These are phyloP conservation scores for Tolypocladium paradoxum DNA, from an alignment of 2,329 filamentous ascomycete species.

Conservation along the genomic window DNA sequence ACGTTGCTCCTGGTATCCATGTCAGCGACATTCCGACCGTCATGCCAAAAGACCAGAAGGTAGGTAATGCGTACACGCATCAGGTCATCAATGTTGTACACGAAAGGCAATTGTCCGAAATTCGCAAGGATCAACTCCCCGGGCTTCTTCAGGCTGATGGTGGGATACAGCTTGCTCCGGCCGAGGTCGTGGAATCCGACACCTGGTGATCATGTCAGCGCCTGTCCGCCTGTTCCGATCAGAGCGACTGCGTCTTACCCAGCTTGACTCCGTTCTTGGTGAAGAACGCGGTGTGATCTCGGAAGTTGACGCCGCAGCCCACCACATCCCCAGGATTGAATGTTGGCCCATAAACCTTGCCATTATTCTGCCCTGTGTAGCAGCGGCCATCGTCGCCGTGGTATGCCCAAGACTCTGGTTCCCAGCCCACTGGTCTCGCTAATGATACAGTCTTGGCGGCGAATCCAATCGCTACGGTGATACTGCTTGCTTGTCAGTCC, in stretches of 20 bases:
- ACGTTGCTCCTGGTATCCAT: slow-evolving; percentile 43
- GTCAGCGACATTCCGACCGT: slow-evolving; percentile 6
- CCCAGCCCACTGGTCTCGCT: slow-evolving; percentile 53
- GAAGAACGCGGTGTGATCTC: slow-evolving; percentile 54
- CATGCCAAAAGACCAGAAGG: neutral
- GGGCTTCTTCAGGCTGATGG: slow-evolving; percentile 53
- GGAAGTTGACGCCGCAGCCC: slow-evolving; percentile 57
- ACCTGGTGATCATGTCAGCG: slow-evolving; percentile 32
- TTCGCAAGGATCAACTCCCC: slow-evolving; percentile 53
- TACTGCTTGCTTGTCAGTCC: slow-evolving; percentile 25
- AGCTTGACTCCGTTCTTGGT: slow-evolving; percentile 52
- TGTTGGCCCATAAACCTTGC: slow-evolving; percentile 44
- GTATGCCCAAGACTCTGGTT: slow-evolving; percentile 57
- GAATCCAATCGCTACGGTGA: slow-evolving; percentile 54
- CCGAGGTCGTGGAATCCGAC: slow-evolving; percentile 58
- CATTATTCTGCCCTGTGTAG: slow-evolving; percentile 45
- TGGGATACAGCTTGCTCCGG: slow-evolving; percentile 53
- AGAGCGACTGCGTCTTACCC: slow-evolving; percentile 26
- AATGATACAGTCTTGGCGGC: slow-evolving; percentile 41
- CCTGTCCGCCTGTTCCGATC: neutral
- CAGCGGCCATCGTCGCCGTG: slow-evolving; percentile 58
- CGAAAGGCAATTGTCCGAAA: slow-evolving; percentile 66
- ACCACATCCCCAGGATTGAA: slow-evolving; percentile 49
- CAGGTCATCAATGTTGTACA: slow-evolving; percentile 83
- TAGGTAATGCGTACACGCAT: slow-evolving; percentile 49